Conservation (phyloP, 129 eudicot species). For the Centella asiatica region DNA sequence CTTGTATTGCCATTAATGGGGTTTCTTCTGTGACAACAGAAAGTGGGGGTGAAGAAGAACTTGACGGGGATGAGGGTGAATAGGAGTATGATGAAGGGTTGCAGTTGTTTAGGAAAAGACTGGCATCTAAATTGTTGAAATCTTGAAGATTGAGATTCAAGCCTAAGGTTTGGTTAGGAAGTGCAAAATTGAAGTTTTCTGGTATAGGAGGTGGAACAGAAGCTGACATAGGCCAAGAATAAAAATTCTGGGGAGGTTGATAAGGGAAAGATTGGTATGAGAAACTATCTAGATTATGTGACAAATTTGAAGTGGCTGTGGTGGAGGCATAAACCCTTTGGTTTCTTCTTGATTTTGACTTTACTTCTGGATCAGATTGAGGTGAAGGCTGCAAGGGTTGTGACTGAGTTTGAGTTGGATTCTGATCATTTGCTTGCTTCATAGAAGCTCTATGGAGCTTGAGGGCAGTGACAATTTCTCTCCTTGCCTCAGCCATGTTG, state of each 20-base stretch:
- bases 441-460: constrained; percentile 86
- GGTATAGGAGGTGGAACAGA: constrained; percentile 27
- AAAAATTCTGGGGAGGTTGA: constrained; percentile 23
- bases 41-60: constrained; percentile 34
- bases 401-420: constrained; percentile 17
- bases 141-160: constrained; percentile 77
- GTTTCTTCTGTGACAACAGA: constrained; percentile 2
- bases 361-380: constrained; percentile 25
- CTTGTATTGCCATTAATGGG: not conserved
- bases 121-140: constrained; percentile 46
- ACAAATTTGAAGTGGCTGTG: constrained; percentile 7
- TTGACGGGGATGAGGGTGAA: constrained; percentile 10
- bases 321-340: constrained; percentile 47
- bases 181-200: constrained; percentile 39
- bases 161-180: constrained; percentile 79
- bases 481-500: constrained; percentile 93
- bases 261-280: constrained; percentile 17
- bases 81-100: constrained; percentile 4
- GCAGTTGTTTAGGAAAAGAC: constrained; percentile 23
- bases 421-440: constrained; percentile 46
- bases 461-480: constrained; percentile 88
- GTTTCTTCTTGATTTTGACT: constrained; percentile 39
- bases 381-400: constrained; percentile 14
- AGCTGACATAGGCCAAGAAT: constrained; percentile 33
- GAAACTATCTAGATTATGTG: constrained; percentile 9